phyloP scores from a whole-genome alignment of 106 monocot species.

The Apostasia ramifera region DNA sequence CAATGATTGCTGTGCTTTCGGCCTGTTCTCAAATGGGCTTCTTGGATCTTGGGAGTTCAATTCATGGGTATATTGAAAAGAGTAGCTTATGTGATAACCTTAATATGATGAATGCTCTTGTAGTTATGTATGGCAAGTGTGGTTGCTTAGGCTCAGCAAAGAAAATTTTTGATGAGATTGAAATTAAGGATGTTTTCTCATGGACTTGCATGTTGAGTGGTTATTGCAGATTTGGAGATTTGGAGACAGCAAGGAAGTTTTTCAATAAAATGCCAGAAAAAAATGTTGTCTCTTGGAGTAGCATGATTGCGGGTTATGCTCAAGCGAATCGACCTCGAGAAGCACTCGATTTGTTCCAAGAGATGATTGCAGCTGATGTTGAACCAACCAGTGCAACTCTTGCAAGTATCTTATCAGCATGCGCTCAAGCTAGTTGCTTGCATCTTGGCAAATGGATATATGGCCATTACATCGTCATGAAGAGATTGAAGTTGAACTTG shows the following conservation, averaged over 20 bases:
- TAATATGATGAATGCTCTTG: slow-evolving; percentile 51
- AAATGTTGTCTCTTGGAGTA: slow-evolving; percentile 66
- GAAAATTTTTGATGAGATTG: slow-evolving; percentile 44
- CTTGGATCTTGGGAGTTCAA: slow-evolving; percentile 25
- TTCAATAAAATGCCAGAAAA: slow-evolving; percentile 54
- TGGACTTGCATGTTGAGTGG: slow-evolving; percentile 65
- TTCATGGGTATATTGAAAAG: slow-evolving; percentile 29
- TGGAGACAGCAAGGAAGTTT: slow-evolving; percentile 29
- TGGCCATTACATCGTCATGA: slow-evolving; percentile 20
- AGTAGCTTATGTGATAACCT: slow-evolving; percentile 6
- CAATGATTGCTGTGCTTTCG: slow-evolving; percentile 50
- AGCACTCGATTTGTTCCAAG: slow-evolving; percentile 40
- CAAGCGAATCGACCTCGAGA: slow-evolving; percentile 37
- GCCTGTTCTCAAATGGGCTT: slow-evolving; percentile 38
- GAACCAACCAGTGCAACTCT: slow-evolving; percentile 61
- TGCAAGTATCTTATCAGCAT: slow-evolving; percentile 57
- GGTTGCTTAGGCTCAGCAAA: slow-evolving; percentile 38
- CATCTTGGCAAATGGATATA: slow-evolving; percentile 54
- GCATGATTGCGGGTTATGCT: slow-evolving; percentile 56
- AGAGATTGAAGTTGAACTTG: slow-evolving; percentile 21
- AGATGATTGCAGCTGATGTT: slow-evolving; percentile 35
- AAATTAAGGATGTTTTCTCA: slow-evolving; percentile 54
- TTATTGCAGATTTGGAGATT: slow-evolving; percentile 40
- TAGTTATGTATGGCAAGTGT: slow-evolving; percentile 73
- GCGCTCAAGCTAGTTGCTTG: slow-evolving; percentile 45